Base-by-base conservation (phyloP, 768 basidiomycete species). In the Auriscalpium orientale region DNA sequence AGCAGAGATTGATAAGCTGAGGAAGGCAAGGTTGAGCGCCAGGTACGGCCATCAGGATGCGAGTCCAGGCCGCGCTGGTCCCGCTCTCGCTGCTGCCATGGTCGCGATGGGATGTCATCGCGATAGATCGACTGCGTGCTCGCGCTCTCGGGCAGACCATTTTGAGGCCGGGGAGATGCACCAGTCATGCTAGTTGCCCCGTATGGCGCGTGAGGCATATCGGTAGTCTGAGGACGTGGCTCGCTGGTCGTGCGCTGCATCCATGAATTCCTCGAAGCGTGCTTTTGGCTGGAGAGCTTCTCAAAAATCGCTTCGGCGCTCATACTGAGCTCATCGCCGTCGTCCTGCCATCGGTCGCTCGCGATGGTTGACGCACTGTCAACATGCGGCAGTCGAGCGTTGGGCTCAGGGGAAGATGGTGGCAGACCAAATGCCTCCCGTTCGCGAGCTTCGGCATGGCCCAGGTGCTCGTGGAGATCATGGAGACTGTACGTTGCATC, bases 1-100 rank as follows among this genome's bases (percentile, higher is more conserved):
- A 67, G 56, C 0, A 83, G 67, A 1, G 70, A 63, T 8, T 69
- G 62, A 59, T 72, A 79, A 10, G 68, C 68, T 1, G 63, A 57
- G 7, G 58, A 37, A 8, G 62, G 45, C 45, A 62, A 21, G 18
- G 61, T 62, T 4, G 61, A 59, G 36, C 60, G 56, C 61, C 61
- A 62, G n/a, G 58, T 59, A n/a, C 61, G 58, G 21, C 49, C 49
- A n/a, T 62, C 61, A 8, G 28, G 55, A 21, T 61, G 58, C 15
- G 28, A 8, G n/a, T 53, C 37, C 21, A 37, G 53, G n/a, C 51
- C 36, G 28, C 34, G 58, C 2, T 48, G 20, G 34, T 40, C 51
- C 12, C 55, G 53, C 35, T 52, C 40, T 44, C 47, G 33, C 33
- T 43, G 50, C 34, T 54, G 53, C 43, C 49, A 44, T 2, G n/a